Base-by-base conservation (phyloP, 1,284 basidiomycete species). In the Amylostereum chailletii region DNA sequence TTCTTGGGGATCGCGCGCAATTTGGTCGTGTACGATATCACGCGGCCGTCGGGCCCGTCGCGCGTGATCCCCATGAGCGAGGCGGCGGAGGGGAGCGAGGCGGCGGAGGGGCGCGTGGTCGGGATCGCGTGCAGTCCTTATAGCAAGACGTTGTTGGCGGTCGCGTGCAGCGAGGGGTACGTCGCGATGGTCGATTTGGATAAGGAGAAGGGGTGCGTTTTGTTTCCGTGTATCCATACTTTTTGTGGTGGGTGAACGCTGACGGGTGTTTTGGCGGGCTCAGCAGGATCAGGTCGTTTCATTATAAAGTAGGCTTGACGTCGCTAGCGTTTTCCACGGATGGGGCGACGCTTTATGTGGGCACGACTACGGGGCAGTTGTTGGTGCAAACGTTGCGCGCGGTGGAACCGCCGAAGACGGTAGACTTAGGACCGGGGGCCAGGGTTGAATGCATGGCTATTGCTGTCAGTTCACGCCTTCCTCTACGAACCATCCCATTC, bases 101-200 rank as follows among this genome's bases (percentile, higher is more conserved):
- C 68, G n/a, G 64, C 60, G 9, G 57, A 39, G 1, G 75, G 75
- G 5, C 61, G 73, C 11, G 70, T 86, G 10, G 62, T 73, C 2
- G 72, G 71, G 4, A 64, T 86, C 11, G 67, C 78, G 5, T 78
- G 75, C 55, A 86, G 84, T 52, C 82, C 84, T 4, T 87, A 84
- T 62, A 86, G 83, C 63, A 85, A 81, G 64, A 81, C 79, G 1
- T 65, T 87, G 39, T 68, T 83, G 10, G 79, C 79, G 6, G 71
- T 74, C 36, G 76, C 72, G 1, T 79, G 73, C 42, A 67, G 71
- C n/a, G 67, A 65, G 3, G 82, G 82, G 0, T 65, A 66, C 34
- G 68, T 86, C 9, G 70, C 64, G 3, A 67, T 87, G 5, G 64
- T 87, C 43, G 84, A 88, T 58, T 60, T 88, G 31, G 83, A 87